phyloP scores from a whole-genome alignment of 768 basidiomycete species.

The Mycena rebaudengoi region DNA sequence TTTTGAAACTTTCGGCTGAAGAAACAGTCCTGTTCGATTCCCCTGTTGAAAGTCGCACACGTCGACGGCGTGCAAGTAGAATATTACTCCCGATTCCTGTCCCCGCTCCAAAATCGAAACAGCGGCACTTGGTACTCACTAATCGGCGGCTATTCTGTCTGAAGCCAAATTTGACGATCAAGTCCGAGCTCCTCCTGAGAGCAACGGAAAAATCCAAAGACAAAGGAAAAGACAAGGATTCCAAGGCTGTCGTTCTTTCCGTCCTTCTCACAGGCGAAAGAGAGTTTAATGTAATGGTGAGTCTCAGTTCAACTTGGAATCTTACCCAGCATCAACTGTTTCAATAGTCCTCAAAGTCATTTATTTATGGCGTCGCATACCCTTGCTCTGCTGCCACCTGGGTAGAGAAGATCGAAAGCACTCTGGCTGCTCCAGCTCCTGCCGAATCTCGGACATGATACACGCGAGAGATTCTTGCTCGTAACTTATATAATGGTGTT shows the following conservation, averaged over 20 bases:
- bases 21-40: slow-evolving; percentile 62
- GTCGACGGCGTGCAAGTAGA: slow-evolving; percentile 65
- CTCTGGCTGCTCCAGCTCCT: slow-evolving; percentile 19
- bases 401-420: slow-evolving; percentile 15
- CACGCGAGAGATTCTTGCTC: background rate
- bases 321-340: background rate
- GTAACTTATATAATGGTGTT: slow-evolving; percentile 3
- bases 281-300: slow-evolving; percentile 68
- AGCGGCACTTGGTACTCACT: slow-evolving; percentile 65
- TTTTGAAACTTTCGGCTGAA: slow-evolving; percentile 48
- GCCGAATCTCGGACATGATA: slow-evolving; percentile 17
- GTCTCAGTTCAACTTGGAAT: slow-evolving; percentile 23
- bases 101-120: slow-evolving; percentile 57
- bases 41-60: slow-evolving; percentile 60
- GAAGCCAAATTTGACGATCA: slow-evolving; percentile 58
- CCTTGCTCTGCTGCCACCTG: slow-evolving; percentile 27
- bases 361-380: slow-evolving; percentile 52
- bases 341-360: slow-evolving; percentile 44
- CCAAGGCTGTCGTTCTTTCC: slow-evolving; percentile 51
- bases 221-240: slow-evolving; percentile 57
- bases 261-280: slow-evolving; percentile 63
- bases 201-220: slow-evolving; percentile 48
- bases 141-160: slow-evolving; percentile 64
- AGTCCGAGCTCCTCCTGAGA: slow-evolving; percentile 59
- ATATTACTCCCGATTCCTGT: slow-evolving; percentile 59